Base-by-base conservation (phyloP, 768 basidiomycete species). In the Lentinula guzmanii region DNA sequence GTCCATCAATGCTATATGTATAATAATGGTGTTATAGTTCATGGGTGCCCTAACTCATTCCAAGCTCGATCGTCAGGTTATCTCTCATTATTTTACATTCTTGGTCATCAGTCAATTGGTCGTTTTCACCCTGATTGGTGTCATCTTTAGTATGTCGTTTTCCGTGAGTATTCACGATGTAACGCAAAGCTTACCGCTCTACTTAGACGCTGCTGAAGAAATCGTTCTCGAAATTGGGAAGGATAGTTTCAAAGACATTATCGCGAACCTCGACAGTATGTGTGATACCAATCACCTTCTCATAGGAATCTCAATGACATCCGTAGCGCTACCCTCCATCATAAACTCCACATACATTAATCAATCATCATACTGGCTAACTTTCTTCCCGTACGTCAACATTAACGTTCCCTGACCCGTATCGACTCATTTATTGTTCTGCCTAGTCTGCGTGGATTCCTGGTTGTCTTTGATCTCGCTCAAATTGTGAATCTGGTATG, bases 51-150 rank as follows among this genome's bases (percentile, higher is more conserved):
- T 85, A 59, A 93, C 88, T 7, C 82, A 88, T 59, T 91, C 91
- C 5, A 84, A 84, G 54, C 82, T 95, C 57, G 95, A 98, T 67
- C 89, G 97, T 37, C 87, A 89, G 41, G 95, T 98, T 62, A 82
- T 95, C 42, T 93, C 93, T 18, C 86, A 94, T 53, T 98, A 98
- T 75, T 98, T 89, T 70, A 80, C 90, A 1, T 98, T 99, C 82
- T 79, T 98, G 73, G 86, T 98, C 62, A 89, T 97, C 74, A 92
- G 90, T 55, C 95, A 98, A 70, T 76, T 99, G 67, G 79, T 99
- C 64, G 86, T 98, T 74, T 99, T 98, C 79, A 96, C 93, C 15
- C 74, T 96, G 61, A 87, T 98, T 63, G 91, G 93, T 66, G 95
- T 95, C 52, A 79, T 87, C 61, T 95, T 94, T 77, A 87, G 91